These are phyloP conservation scores for Amanita rimosa DNA, from an alignment of 768 basidiomycete genomes.

Conservation along the genomic window DNA sequence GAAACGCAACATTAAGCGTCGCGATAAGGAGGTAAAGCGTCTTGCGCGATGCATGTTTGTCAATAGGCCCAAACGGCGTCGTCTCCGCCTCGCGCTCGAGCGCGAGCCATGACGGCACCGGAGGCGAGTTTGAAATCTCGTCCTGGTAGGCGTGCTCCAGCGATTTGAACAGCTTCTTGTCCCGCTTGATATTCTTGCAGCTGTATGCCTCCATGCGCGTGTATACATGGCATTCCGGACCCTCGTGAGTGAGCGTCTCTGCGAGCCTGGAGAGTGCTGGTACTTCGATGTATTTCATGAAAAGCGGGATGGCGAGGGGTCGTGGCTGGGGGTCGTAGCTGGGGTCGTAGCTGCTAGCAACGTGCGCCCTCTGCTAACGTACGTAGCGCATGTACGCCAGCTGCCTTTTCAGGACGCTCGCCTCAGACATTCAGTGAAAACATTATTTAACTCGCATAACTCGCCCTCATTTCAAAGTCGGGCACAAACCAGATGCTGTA, in stretches of 20 bases:
- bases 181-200: slow-evolving; percentile 94
- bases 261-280: slow-evolving; percentile 72
- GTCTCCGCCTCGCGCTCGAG: slow-evolving; percentile 61
- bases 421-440: too few relatives aligned
- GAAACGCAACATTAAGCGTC: slow-evolving; percentile 94
- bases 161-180: slow-evolving; percentile 91
- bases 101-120: slow-evolving; percentile 70
- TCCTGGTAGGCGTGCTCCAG: slow-evolving; percentile 83
- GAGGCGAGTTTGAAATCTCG: slow-evolving; percentile 74
- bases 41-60: slow-evolving; percentile 76
- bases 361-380: neutral
- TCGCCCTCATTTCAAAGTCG: too few relatives aligned
- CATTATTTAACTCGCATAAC: too few relatives aligned
- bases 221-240: slow-evolving; percentile 80
- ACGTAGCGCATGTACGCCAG: neutral
- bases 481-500: too few relatives aligned
- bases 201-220: slow-evolving; percentile 95
- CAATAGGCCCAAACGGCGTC: slow-evolving; percentile 87
- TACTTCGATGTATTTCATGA: slow-evolving; percentile 85
- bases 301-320: neutral
- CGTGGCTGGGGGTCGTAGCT: slow-evolving; percentile 4
- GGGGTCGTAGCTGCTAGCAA: too few relatives aligned
- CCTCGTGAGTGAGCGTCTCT: slow-evolving; percentile 73
- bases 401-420: neutral
- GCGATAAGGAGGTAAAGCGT: slow-evolving; percentile 94